These are phyloP conservation scores for Mycena pura DNA, from an alignment of 768 basidiomycete species.

Conservation along the genomic window DNA sequence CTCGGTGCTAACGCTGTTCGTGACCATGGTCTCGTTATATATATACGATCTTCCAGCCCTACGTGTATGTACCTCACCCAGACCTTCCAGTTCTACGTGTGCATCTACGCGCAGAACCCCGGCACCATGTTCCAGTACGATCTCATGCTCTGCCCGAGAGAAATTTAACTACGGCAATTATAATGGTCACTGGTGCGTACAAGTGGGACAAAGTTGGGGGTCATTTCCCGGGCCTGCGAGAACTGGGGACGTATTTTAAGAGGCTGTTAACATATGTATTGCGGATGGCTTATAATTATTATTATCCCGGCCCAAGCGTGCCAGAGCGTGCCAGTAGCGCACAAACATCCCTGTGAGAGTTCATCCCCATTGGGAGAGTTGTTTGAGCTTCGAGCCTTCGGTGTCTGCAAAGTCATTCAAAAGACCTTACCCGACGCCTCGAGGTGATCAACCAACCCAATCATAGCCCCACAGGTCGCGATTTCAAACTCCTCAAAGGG, in stretches of 20 bases:
- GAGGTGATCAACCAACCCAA: conserved; percentile 19
- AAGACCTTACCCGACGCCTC: conserved; percentile 18
- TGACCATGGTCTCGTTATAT: conserved; percentile 33
- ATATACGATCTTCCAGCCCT: conserved; percentile 30
- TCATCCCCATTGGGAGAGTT: conserved; percentile 6
- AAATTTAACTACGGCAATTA: background rate
- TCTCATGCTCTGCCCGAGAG: conserved; percentile 7
- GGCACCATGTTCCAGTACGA: background rate
- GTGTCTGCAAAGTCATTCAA: too few relatives aligned
- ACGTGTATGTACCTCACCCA: conserved; percentile 29
- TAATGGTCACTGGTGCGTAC: too few relatives aligned
- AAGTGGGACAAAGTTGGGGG: too few relatives aligned
- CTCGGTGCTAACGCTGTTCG: conserved; percentile 15
- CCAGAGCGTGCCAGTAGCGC: too few relatives aligned
- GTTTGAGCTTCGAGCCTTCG: too few relatives aligned
- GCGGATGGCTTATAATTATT: background rate
- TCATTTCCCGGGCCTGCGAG: conserved; percentile 12
- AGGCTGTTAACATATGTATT: background rate
- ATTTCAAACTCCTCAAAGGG: conserved; percentile 30
- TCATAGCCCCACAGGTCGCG: conserved; percentile 1
- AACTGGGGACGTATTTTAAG: background rate
- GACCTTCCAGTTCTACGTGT: conserved; percentile 27
- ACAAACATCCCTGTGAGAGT: too few relatives aligned
- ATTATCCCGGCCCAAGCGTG: background rate
- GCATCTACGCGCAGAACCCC: conserved; percentile 22